Conservation (phyloP, 306 rosid genomes). For the Cyclanthera cordifolia region DNA sequence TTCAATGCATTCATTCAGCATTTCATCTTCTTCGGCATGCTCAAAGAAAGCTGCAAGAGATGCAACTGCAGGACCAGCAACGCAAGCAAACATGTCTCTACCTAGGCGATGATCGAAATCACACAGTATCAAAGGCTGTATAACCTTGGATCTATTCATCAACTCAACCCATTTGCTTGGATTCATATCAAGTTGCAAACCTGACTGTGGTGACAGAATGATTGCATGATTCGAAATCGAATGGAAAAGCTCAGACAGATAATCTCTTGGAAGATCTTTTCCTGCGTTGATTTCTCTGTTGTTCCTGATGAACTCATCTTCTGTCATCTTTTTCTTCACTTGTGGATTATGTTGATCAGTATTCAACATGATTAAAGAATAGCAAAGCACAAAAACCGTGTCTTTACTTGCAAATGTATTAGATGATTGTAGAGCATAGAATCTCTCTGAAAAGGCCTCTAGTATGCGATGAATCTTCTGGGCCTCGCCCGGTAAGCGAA, state of each 20-base stretch:
- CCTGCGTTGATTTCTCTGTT: conserved; percentile 83
- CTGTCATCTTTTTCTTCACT: conserved; percentile 93
- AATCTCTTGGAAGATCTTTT: conserved; percentile 81
- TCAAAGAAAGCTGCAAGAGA: conserved; percentile 76
- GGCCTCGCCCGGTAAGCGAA: conserved; percentile 76
- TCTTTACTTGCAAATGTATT: conserved; percentile 65
- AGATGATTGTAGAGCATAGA: conserved; percentile 52
- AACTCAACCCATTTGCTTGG: conserved; percentile 82
- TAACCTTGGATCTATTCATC: conserved; percentile 46
- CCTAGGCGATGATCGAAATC: conserved; percentile 49
- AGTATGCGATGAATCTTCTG: conserved; percentile 83
- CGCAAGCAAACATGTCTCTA: conserved; percentile 86
- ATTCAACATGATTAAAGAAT: conserved; percentile 84
- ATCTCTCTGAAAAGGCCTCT: conserved; percentile 64
- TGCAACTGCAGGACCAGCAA: conserved; percentile 82
- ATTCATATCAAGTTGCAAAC: conserved; percentile 44
- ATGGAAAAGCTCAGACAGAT: conserved; percentile 63
- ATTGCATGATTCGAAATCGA: conserved; percentile 58
- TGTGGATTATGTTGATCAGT: conserved; percentile 95
- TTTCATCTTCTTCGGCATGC: conserved; percentile 73
- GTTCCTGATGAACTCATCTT: conserved; percentile 79
- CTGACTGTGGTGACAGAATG: conserved; percentile 31
- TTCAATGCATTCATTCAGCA: conserved; percentile 84
- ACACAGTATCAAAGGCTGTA: conserved; percentile 27
- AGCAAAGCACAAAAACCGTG: conserved; percentile 67